phyloP scores from a whole-genome alignment of 139 green algal species.

The Pycnococcus provasolii region DNA sequence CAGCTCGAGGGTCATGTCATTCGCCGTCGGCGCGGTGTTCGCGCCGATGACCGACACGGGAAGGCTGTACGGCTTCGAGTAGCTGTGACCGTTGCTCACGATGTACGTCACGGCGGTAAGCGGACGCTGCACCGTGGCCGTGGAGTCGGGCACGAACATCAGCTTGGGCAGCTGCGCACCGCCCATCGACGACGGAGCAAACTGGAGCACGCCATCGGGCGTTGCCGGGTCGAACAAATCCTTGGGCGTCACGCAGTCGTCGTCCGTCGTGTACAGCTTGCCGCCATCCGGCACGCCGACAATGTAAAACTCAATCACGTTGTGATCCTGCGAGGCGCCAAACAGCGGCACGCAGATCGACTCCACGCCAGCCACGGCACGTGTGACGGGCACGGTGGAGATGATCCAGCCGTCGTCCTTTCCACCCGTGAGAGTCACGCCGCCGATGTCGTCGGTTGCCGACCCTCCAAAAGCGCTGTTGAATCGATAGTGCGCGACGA shows the following conservation, averaged over 20 bases:
- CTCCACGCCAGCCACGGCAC: background rate
- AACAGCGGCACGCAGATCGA: background rate
- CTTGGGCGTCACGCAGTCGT: background rate
- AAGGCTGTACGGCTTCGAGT: background rate
- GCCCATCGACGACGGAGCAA: background rate
- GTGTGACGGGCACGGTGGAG: background rate
- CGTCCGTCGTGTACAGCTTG: background rate
- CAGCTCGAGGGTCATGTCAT: background rate
- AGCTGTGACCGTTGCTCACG: background rate
- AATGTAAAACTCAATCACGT: background rate
- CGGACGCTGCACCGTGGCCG: background rate
- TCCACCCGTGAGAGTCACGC: too few species aligned
- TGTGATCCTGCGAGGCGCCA: background rate
- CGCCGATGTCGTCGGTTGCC: too few species aligned
- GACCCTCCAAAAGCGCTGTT: too few species aligned
- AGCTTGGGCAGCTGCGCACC: background rate
- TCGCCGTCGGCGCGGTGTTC: background rate
- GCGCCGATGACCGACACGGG: background rate
- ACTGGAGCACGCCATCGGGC: background rate
- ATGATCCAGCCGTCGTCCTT: background rate
- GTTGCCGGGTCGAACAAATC: background rate
- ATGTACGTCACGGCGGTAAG: background rate
- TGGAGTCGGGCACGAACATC: background rate
- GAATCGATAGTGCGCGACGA: too few species aligned
- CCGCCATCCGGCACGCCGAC: background rate